Evolutionary conservation across 495 filamentous ascomycete species (phyloP), one percentile per base, ranked within the genome.

Genomic region (Barbatosphaeria neglecta): DNA sequence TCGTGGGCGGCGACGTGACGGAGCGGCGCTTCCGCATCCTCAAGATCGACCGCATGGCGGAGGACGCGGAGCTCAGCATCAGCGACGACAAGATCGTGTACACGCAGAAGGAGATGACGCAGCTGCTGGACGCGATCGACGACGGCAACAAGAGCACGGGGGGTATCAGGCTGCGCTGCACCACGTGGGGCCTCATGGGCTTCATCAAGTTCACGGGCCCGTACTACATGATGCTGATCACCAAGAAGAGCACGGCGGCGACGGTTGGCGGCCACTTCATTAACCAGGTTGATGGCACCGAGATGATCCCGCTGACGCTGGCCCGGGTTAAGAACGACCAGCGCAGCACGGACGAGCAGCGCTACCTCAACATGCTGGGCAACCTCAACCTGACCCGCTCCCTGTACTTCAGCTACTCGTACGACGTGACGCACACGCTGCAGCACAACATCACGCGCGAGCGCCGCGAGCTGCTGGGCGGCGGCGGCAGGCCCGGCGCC

Each of bases 381-480:
- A 93, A 94, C 55, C 74, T 98, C 9, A 92, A 98, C 60, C 66
- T 98, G 38, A 85, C 82, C 2, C 73, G 83, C 25, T 93, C 85
- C 0, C 97, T 98, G 61, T 98, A 98, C 67, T 98, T 96, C 67
- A 96, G 93, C 62, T 95, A 97, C 62, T 92, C 89, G 3, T 98
- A 98, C 64, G 86, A 97, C 56, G 86, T 97, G 57, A 98, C 92
- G 19, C 80, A 81, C 42, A 94, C 87, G 0, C 72, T 98, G 46
- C 92, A 98, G 60, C 78, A 90, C 55, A 98, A 97, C 61, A 89
- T 97, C 52, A 83, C 81, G 44, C 76, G 81, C 35, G 87, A 95
- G 64, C 75, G 92, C 41, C 71, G 78, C 28, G 75, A 77, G 16
- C 60, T 93, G 41, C 59, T 74, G 22, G 69, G 80, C 51, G 88